These are phyloP conservation scores for Lablab purpureus DNA, from an alignment of 306 rosid species.

Conservation along the genomic window DNA sequence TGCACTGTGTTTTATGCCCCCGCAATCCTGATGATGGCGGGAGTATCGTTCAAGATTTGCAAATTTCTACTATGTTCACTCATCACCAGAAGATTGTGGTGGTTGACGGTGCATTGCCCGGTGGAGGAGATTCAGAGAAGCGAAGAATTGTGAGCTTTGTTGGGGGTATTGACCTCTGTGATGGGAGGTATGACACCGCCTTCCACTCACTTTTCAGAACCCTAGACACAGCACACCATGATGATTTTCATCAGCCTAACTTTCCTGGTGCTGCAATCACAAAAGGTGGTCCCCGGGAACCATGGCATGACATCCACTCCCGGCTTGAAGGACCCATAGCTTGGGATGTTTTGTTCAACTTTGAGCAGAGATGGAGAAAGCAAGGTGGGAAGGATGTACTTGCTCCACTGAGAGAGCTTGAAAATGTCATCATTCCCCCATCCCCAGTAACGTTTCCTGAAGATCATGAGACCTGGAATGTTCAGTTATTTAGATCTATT, in stretches of 20 bases:
- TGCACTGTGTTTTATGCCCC: conserved; percentile 74
- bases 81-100: conserved; percentile 87
- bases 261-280: conserved; percentile 66
- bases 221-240: conserved; percentile 71
- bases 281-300: conserved; percentile 84
- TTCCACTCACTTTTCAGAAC: conserved; percentile 81
- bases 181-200: conserved; percentile 79
- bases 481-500: conserved; percentile 78
- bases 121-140: conserved; percentile 57
- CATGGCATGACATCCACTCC: conserved; percentile 84
- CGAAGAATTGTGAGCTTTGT: conserved; percentile 76
- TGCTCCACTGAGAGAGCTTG: conserved; percentile 63
- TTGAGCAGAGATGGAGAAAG: conserved; percentile 81
- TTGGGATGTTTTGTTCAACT: conserved; percentile 81
- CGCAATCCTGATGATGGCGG: conserved; percentile 84
- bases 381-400: conserved; percentile 83
- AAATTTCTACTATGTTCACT: conserved; percentile 78
- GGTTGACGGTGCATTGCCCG: conserved; percentile 67
- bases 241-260: conserved; percentile 82
- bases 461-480: conserved; percentile 77
- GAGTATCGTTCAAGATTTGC: conserved; percentile 69
- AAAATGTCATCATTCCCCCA: conserved; percentile 66
- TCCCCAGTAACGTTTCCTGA: conserved; percentile 72
- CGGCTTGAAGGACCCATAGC: conserved; percentile 84
- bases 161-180: conserved; percentile 83